Conservation (phyloP, 805 yeast genomes). For the Metschnikowia henanensis region DNA sequence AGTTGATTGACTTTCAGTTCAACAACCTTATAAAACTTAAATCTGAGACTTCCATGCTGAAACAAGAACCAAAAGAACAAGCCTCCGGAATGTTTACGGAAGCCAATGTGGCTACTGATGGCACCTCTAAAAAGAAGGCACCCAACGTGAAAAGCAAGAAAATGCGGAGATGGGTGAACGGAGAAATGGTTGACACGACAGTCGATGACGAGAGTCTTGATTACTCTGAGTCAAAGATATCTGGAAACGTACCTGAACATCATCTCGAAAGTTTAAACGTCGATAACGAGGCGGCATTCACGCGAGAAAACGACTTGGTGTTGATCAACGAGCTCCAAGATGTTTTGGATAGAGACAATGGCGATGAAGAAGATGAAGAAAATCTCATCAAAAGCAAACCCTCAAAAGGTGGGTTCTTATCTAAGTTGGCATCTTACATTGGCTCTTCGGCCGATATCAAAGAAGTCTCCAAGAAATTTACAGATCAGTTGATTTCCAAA, state of each 20-base stretch:
- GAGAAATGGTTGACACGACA: conserved; percentile 32
- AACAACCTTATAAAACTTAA: conserved; percentile 36
- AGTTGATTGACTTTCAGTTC: conserved; percentile 40
- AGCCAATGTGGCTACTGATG: neutral
- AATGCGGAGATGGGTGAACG: conserved; percentile 47
- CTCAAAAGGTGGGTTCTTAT: conserved; percentile 27
- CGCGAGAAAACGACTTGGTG: conserved; percentile 38
- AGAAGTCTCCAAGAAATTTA: conserved; percentile 62
- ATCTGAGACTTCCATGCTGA: conserved; percentile 7
- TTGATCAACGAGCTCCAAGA: conserved; percentile 42
- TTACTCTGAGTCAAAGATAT: conserved; percentile 25
- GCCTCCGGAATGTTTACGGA: neutral
- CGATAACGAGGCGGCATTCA: conserved; percentile 34
- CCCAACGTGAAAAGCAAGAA: conserved; percentile 20
- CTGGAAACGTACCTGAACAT: neutral
- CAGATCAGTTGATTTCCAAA: conserved; percentile 76
- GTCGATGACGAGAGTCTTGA: conserved; percentile 27
- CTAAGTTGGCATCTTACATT: conserved; percentile 37
- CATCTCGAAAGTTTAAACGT: conserved; percentile 8
- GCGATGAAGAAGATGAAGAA: conserved; percentile 30
- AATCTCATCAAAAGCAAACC: conserved; percentile 6
- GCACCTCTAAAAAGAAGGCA: conserved; percentile 8
- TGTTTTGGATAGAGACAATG: conserved; percentile 31
- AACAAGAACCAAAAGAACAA: neutral
- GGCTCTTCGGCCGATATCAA: conserved; percentile 49